phyloP scores from a whole-genome alignment of 768 basidiomycete genomes.

The Dentipellis fragilis region DNA sequence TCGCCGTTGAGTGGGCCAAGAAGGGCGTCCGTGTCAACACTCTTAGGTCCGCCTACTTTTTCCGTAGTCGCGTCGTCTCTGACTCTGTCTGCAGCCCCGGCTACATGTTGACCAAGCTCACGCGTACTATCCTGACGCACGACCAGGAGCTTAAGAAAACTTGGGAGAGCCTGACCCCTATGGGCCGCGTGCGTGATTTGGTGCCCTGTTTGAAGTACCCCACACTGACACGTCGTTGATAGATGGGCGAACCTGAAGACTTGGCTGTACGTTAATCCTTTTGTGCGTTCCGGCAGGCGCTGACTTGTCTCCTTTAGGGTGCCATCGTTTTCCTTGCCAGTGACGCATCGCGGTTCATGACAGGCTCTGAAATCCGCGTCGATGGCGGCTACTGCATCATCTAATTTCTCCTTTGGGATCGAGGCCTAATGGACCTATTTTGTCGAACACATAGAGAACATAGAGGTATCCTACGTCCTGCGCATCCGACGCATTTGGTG shows the following conservation, averaged over 20 bases:
- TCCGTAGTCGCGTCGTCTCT: background rate
- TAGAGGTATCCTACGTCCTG: background rate
- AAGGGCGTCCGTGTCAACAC: slow-evolving; percentile 81
- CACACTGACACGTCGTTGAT: background rate
- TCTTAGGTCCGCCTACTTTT: slow-evolving; percentile 39
- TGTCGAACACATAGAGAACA: background rate
- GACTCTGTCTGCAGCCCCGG: slow-evolving; percentile 51
- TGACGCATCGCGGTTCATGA: slow-evolving; percentile 86
- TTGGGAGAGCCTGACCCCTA: slow-evolving; percentile 79
- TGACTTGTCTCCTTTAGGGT: slow-evolving; percentile 35
- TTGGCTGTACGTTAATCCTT: slow-evolving; percentile 47
- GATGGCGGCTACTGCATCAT: slow-evolving; percentile 84
- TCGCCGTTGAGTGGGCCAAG: slow-evolving; percentile 95
- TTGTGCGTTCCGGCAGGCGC: background rate
- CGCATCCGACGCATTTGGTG: background rate
- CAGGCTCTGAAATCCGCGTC: slow-evolving; percentile 74
- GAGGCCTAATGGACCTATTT: background rate
- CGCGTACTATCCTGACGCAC: slow-evolving; percentile 68
- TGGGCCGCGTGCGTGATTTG: slow-evolving; percentile 57
- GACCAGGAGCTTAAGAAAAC: slow-evolving; percentile 74
- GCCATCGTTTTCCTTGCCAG: slow-evolving; percentile 86
- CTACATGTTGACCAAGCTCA: slow-evolving; percentile 90
- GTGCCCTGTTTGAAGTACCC: background rate
- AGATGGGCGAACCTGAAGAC: slow-evolving; percentile 93
- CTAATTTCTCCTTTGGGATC: slow-evolving; percentile 23